Evolutionary conservation across 176 grass and related monocot genomes (phyloP), one percentile per base, ranked within the genome.

Genomic region (Juncus inflexus): DNA sequence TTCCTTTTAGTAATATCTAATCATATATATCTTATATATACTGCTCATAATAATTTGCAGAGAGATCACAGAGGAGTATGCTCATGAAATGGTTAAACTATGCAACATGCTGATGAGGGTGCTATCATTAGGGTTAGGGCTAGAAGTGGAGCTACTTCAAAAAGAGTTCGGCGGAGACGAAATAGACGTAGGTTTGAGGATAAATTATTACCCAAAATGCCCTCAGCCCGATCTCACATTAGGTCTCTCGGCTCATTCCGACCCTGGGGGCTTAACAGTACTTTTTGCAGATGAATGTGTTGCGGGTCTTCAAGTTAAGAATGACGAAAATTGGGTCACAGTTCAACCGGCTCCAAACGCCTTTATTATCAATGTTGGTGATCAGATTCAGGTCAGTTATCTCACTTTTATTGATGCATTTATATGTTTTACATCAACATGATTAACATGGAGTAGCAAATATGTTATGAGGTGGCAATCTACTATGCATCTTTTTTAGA

Each of bases 141-240:
- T 83, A 42, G 60, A 72, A 12, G 61, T 11, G 7, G 80, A 73
- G 8, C 45, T 4, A 15, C 14, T 83, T 12, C 52, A 35, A 60
- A 42, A 52, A 14, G 66, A 61, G 9, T 83, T 83, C n/a, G 80
- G 80, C 7, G 66, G 66, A 12, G 60, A 77, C 7, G 60, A 65
- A 1, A 63, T 66, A 35, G 80, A 75, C 7, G 66, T 56, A 3
- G 36, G 51, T 39, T n/a, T 83, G 7, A 62, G 80, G 40, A 65
- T 42, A 6, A 77, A 73, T 54, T 83, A 77, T 15, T 83, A 77
- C 66, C 80, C 80, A 5, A 83, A 73, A 62, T 83, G 80, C 66
- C 80, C 80, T 19, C 66, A 83, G 50, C 80, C 80, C 7, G 80
- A 83, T 43, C 80, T 83, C 14, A 65, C 74, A 13, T 67, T 83